Percentiles rank a stretch among this genome's conserved stretches.
Evolutionary conservation across 1,284 basidiomycete species (phyloP).

Genomic region (Malassezia obtusa): DNA sequence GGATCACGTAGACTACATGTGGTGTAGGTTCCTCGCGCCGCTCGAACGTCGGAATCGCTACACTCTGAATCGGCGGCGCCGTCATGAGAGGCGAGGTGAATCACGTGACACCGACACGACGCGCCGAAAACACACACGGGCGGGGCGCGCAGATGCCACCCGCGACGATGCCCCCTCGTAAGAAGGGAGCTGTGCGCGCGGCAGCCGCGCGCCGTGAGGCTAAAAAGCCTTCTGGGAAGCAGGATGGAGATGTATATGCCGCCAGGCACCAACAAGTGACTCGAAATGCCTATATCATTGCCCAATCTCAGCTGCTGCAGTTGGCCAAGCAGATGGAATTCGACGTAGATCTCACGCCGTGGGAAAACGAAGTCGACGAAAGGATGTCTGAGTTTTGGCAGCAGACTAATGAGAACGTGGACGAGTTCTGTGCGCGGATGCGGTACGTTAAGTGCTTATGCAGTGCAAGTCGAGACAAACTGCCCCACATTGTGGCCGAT

Average conservation of each 20-base stretch:
- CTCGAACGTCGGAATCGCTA: slow-evolving; percentile 40
- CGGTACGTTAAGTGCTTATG: background rate
- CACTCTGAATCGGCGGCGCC: slow-evolving; percentile 37
- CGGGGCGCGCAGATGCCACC: background rate
- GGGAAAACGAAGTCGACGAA: slow-evolving; percentile 14
- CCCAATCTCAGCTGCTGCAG: slow-evolving; percentile 18
- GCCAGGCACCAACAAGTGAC: slow-evolving; percentile 8
- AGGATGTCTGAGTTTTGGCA: slow-evolving; percentile 17
- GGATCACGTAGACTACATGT: slow-evolving; percentile 70
- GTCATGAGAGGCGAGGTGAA: background rate
- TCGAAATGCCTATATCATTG: slow-evolving; percentile 16
- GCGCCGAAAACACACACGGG: slow-evolving; percentile 10
- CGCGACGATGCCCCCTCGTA: slow-evolving; percentile 12
- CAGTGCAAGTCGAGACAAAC: too few species aligned
- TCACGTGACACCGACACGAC: slow-evolving; percentile 10
- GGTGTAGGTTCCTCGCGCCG: slow-evolving; percentile 47
- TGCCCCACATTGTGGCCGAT: slow-evolving; percentile 5
- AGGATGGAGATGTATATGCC: background rate
- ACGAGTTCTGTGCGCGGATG: slow-evolving; percentile 12
- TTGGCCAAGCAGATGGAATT: slow-evolving; percentile 19
- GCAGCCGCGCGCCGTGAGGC: background rate
- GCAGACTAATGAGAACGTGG: slow-evolving; percentile 8
- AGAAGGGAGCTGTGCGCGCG: slow-evolving; percentile 1
- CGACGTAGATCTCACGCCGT: slow-evolving; percentile 7
- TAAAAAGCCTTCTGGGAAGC: background rate